Evolutionary conservation across 345 rosid genomes (phyloP).

Genomic region (Lepidium aucheri): DNA sequence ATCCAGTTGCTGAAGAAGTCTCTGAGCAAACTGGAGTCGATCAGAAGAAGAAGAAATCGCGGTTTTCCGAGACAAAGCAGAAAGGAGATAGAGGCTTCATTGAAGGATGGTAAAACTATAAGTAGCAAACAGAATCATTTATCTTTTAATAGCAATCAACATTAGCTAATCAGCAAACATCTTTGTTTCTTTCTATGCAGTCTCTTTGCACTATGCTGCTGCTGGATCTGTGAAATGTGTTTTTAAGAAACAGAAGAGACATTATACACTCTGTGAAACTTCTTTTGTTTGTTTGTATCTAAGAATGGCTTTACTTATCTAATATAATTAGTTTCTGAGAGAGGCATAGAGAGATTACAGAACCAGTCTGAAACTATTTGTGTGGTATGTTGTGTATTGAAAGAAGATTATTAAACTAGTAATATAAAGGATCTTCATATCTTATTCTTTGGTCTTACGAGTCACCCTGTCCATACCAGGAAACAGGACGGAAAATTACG

Average conservation of each 20-base stretch:
- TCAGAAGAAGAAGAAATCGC: constrained; percentile 2
- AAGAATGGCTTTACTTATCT: neutral
- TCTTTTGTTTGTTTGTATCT: neutral
- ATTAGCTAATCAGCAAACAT: neutral
- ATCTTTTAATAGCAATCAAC: neutral
- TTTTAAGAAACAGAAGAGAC: neutral
- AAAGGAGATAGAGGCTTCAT: constrained; percentile 32
- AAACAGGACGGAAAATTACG: too few species aligned
- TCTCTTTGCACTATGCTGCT: constrained; percentile 30
- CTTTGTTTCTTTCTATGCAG: constrained; percentile 4
- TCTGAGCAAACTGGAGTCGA: neutral
- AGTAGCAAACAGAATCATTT: neutral
- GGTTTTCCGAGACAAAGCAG: constrained; percentile 13
- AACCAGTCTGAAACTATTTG: neutral
- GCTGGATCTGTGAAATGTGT: constrained; percentile 33
- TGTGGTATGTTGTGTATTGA: constrained; percentile 6
- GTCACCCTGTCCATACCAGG: too few species aligned
- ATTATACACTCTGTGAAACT: neutral
- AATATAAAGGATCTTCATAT: neutral
- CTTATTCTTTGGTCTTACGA: neutral
- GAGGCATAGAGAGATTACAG: neutral
- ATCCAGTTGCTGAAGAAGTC: constrained; percentile 18
- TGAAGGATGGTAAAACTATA: constrained; percentile 26
- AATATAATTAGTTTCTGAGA: neutral
- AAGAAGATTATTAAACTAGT: neutral